Base-by-base conservation (phyloP, 2,329 filamentous ascomycete species). In the Myriosclerotinia curreyana region DNA sequence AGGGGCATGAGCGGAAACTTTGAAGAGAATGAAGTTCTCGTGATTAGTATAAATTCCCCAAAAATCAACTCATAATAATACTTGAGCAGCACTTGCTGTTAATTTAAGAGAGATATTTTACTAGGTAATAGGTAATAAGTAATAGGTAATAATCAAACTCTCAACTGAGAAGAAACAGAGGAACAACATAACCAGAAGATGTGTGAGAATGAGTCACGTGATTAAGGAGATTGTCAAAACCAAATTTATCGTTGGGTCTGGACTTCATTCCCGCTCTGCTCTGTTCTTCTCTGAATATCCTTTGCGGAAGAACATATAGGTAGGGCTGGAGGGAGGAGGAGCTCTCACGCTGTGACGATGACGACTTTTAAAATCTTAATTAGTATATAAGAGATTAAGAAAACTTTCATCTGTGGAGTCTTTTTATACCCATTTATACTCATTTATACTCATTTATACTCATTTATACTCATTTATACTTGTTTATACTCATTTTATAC, bases 311-410 rank as follows among this genome's bases (percentile, higher is more conserved):
- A 46, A 9, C 17, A 34, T 46, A 25, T 58, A 58, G 40, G 40
- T 58, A 58, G 40, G 54, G 54, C 54, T 56, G 28, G 28, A 5
- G 28, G 54, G 54, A 22, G n/a, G n/a, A n/a, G n/a, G n/a, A n/a
- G n/a, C n/a, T n/a, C n/a, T n/a, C n/a, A n/a, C n/a, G n/a, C n/a
- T n/a, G n/a, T n/a, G n/a, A n/a, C n/a, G n/a, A n/a, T 31, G 28
- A 31, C 6, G 28, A 31, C 28, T 31, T 6, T 31, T 31, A 31
- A 31, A 31, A 31, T 31, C 28, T 31, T 31, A 42, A 17, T 42
- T 6, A n/a, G n/a, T n/a, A 51, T 28, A 8, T 34, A 31, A 56
- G 38, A 55, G 38, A n/a, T 20, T 4, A 1, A 34, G 15, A 56
- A 22, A 46, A 2, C 14, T 9, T 5, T 20, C n/a, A n/a, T 46